These are phyloP conservation scores for Fusarium nelsonii DNA, from an alignment of 2,329 filamentous ascomycete species.

Conservation along the genomic window DNA sequence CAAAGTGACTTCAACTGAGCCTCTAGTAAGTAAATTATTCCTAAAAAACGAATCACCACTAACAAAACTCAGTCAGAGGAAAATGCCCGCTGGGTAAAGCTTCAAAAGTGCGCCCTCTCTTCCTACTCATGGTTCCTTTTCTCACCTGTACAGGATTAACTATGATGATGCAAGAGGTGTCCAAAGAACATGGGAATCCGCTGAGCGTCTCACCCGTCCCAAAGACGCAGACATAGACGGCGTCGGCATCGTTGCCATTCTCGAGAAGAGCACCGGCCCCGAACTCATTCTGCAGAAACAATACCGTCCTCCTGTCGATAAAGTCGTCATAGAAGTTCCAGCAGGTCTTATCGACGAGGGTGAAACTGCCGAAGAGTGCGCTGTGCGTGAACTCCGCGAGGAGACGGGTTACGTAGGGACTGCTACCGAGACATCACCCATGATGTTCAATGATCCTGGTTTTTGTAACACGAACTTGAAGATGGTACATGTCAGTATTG, in stretches of 20 bases:
- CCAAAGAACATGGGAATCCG: constrained; percentile 76
- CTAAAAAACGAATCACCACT: background rate
- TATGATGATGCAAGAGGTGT: constrained; percentile 73
- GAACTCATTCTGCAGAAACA: constrained; percentile 75
- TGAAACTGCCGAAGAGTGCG: constrained; percentile 71
- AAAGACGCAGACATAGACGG: constrained; percentile 73
- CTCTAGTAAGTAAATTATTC: constrained; percentile 55
- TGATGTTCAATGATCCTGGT: constrained; percentile 76
- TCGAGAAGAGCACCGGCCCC: constrained; percentile 66
- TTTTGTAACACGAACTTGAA: constrained; percentile 76
- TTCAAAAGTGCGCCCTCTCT: constrained; percentile 62
- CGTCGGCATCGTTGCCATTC: constrained; percentile 78
- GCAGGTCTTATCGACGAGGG: constrained; percentile 73
- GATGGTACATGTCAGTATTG: constrained; percentile 79
- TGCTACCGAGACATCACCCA: constrained; percentile 68
- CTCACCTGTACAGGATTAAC: constrained; percentile 60
- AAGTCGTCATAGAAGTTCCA: constrained; percentile 72
- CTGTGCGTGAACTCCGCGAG: constrained; percentile 73
- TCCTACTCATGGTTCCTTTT: background rate
- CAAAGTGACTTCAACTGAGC: constrained; percentile 59
- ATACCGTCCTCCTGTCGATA: constrained; percentile 72
- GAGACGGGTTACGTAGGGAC: constrained; percentile 75
- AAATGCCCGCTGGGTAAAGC: constrained; percentile 71
- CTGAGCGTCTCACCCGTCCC: constrained; percentile 77
- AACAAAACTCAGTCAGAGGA: constrained; percentile 55